A percentile compares a stretch with the other conserved stretches of the same genome.
Conservation (phyloP, 257 asterid species). For the Ocimum tenuiflorum region DNA sequence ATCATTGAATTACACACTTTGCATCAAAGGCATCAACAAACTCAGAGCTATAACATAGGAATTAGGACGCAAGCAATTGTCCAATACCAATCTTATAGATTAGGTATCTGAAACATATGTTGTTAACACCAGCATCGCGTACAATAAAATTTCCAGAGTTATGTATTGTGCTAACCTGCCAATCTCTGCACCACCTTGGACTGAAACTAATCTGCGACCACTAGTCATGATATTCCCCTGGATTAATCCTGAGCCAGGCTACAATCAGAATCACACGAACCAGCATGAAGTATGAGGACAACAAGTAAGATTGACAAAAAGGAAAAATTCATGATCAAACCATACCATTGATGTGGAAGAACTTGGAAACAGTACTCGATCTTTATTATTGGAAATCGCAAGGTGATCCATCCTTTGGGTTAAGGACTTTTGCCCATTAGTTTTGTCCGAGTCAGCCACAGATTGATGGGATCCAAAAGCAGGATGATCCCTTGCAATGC, state of each 20-base stretch:
- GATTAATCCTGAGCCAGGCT: constrained; percentile 31
- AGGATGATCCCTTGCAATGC: constrained; percentile 35
- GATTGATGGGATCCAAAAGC: constrained; percentile 34
- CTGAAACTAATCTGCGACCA: constrained; percentile 35
- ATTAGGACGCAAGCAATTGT: neutral
- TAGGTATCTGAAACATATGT: neutral
- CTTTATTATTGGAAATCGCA: constrained; percentile 32
- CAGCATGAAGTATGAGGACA: neutral
- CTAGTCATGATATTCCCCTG: constrained; percentile 27
- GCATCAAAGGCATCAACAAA: neutral
- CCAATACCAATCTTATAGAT: neutral
- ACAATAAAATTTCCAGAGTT: constrained; percentile 10
- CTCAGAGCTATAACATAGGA: neutral
- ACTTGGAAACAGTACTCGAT: constrained; percentile 27
- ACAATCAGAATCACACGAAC: constrained; percentile 22
- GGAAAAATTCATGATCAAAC: constrained; percentile 1
- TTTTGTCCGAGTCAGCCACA: constrained; percentile 27
- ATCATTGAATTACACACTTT: neutral
- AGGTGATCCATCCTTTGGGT: constrained; percentile 40
- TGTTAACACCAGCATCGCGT: too few relatives aligned
- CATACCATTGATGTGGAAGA: constrained; percentile 37
- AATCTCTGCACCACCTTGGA: constrained; percentile 38
- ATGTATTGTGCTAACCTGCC: constrained; percentile 45
- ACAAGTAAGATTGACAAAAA: neutral
- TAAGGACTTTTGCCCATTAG: constrained; percentile 32